Conservation (phyloP, 2,329 filamentous ascomycete genomes). For the Monosporascus sp. region DNA sequence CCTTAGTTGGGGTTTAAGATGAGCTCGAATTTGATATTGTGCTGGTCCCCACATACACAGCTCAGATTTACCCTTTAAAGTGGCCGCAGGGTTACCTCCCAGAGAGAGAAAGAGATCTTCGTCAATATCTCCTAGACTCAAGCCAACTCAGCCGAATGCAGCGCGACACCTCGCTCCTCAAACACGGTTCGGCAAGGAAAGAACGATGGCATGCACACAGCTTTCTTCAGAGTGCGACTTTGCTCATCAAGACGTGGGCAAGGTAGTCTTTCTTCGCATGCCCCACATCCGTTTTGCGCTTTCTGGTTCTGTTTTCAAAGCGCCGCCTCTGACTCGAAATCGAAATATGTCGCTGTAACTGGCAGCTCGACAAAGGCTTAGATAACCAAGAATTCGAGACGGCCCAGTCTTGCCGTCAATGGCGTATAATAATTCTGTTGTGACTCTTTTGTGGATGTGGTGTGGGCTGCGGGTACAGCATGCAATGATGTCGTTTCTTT, state of each 20-base stretch:
- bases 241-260: too few relatives aligned
- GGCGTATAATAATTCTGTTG: background rate
- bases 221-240: too few relatives aligned
- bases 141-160: background rate
- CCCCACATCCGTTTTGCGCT: too few relatives aligned
- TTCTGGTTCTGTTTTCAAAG: too few relatives aligned
- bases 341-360: too few relatives aligned
- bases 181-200: background rate
- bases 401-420: background rate
- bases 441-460: too few relatives aligned
- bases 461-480: too few relatives aligned
- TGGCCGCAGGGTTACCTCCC: background rate
- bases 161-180: background rate
- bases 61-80: background rate
- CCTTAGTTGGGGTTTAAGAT: conserved; percentile 15
- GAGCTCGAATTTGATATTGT: conserved; percentile 1
- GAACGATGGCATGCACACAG: too few relatives aligned
- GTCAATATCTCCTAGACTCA: background rate
- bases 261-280: too few relatives aligned
- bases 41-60: conserved; percentile 1
- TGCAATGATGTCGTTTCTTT: too few relatives aligned
- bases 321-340: too few relatives aligned
- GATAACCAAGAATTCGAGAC: background rate
- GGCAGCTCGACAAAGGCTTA: background rate
- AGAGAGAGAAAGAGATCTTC: background rate